Evolutionary conservation across 2,329 filamentous ascomycete genomes (phyloP), one percentile per base, ranked within the genome.

Genomic region (Fusarium tanahbumbuense): DNA sequence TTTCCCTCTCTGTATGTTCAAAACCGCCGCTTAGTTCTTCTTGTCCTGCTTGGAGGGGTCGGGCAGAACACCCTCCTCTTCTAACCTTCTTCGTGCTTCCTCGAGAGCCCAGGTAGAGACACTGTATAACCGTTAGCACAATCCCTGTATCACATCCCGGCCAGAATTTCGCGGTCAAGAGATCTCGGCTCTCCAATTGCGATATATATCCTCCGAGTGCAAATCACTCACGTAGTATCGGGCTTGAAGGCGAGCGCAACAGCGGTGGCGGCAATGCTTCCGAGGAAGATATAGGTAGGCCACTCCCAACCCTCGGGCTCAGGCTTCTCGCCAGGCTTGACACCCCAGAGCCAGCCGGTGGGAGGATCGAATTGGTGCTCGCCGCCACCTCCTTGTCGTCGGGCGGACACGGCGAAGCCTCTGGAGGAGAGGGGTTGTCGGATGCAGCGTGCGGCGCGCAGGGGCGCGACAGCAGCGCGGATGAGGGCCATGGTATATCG

Each of bases 101-200:
- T 99, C 96, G 45, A 99, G 89, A 69, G 96, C 96, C 96, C 96
- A 99, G 58, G 95, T 98, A 86, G 98, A 96, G 89, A 99, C 98
- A 81, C 96, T 99, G 76, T 66, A 61, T 20, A 55, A 28, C 20
- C 23, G 71, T 81, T 75, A 81, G 78, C 37, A 46, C 25, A 46
- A 30, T 28, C 20, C 44, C n/a, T 44, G 16, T 69, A 72, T 56
- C 70, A 73, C 32, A 42, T 23, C 15, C 22, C 40, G 30, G 27
- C 48, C 48, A 46, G 16, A n/a, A 41, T 37, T 49, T 42, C 44
- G 62, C 55, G 27, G 18, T 41, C 20, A 10, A 25, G 45, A 30
- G 41, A n/a, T 4, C 8, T 16, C n/a, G n/a, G 4, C 12, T 15
- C 48, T 30, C 32, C 44, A 44, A 50, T 22, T 44, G 18, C 41